Conservation (phyloP, 495 filamentous ascomycete species). For the Penicillium riverlandense region DNA sequence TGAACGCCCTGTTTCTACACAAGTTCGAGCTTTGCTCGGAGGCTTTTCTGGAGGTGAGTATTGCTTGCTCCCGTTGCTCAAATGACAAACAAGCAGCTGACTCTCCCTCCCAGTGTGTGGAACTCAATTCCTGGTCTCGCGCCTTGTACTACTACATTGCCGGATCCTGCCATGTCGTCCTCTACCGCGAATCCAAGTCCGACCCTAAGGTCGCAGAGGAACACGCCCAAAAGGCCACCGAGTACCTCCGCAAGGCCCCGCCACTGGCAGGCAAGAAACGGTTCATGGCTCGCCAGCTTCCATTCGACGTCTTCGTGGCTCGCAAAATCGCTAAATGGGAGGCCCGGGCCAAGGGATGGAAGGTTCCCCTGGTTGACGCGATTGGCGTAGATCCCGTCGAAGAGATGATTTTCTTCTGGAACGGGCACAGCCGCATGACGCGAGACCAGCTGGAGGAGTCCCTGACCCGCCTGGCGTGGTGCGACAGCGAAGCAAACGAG, state of each 20-base stretch:
- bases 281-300: slow-evolving; percentile 82
- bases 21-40: slow-evolving; percentile 62
- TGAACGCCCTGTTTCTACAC: slow-evolving; percentile 74
- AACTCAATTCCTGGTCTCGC: slow-evolving; percentile 87
- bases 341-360: slow-evolving; percentile 60
- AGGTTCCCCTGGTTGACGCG: slow-evolving; percentile 68
- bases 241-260: slow-evolving; percentile 65
- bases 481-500: slow-evolving; percentile 45
- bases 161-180: slow-evolving; percentile 65
- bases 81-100: no score
- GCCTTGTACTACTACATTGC: slow-evolving; percentile 87
- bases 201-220: slow-evolving; percentile 44
- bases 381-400: slow-evolving; percentile 76
- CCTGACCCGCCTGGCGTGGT: slow-evolving; percentile 59
- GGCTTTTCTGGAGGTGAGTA: slow-evolving; percentile 57
- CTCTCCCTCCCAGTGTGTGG: slow-evolving; percentile 47
- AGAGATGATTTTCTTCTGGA: slow-evolving; percentile 98
- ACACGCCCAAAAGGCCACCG: slow-evolving; percentile 59
- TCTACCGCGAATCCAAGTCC: slow-evolving; percentile 55
- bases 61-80: neutral
- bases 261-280: slow-evolving; percentile 74
- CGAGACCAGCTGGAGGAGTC: slow-evolving; percentile 55
- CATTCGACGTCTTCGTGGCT: slow-evolving; percentile 81
- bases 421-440: slow-evolving; percentile 69
- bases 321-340: slow-evolving; percentile 91